These are phyloP conservation scores for Saksenaea oblongispora DNA, from an alignment of 371 early-diverging fungal species.

Conservation along the genomic window DNA sequence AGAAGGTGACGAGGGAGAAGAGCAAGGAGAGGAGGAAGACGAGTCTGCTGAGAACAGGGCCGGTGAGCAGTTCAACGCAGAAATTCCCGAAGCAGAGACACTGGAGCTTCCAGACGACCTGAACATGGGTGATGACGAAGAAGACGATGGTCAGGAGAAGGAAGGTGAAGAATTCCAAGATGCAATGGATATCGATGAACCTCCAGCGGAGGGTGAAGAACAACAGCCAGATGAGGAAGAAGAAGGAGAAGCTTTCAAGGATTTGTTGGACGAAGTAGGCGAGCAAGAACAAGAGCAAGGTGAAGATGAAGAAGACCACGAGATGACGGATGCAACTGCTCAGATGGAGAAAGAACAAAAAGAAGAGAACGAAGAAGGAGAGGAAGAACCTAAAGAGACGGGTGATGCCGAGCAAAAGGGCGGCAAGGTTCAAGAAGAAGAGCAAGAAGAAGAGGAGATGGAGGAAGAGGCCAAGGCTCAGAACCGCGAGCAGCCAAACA, in stretches of 20 bases:
- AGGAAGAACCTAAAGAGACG: constrained; percentile 48
- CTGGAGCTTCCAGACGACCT: constrained; percentile 67
- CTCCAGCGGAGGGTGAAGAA: constrained; percentile 26
- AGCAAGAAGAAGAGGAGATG: constrained; percentile 33
- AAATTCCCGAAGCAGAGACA: constrained; percentile 63
- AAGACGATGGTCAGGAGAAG: constrained; percentile 43
- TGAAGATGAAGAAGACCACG: constrained; percentile 34
- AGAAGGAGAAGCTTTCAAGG: constrained; percentile 31
- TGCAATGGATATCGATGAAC: constrained; percentile 50
- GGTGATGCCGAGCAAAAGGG: constrained; percentile 51
- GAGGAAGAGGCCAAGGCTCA: constrained; percentile 38
- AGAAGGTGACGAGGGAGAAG: constrained; percentile 25
- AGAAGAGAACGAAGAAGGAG: constrained; percentile 48
- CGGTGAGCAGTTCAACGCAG: constrained; percentile 59
- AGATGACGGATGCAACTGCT: constrained; percentile 32
- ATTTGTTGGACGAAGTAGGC: constrained; percentile 20
- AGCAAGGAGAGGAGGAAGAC: constrained; percentile 39
- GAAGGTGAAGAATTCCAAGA: constrained; percentile 42
- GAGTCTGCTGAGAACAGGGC: constrained; percentile 46
- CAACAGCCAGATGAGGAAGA: constrained; percentile 34
- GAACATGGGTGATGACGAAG: constrained; percentile 56
- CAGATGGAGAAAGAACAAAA: constrained; percentile 30
- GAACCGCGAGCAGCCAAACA: constrained; percentile 51
- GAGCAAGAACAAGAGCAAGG: constrained; percentile 30
- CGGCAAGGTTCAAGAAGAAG: constrained; percentile 25